Percentiles rank a stretch among this genome's conserved stretches.
phyloP scores from a whole-genome alignment of 495 filamentous ascomycete species.

The Filosporella fistucella region DNA sequence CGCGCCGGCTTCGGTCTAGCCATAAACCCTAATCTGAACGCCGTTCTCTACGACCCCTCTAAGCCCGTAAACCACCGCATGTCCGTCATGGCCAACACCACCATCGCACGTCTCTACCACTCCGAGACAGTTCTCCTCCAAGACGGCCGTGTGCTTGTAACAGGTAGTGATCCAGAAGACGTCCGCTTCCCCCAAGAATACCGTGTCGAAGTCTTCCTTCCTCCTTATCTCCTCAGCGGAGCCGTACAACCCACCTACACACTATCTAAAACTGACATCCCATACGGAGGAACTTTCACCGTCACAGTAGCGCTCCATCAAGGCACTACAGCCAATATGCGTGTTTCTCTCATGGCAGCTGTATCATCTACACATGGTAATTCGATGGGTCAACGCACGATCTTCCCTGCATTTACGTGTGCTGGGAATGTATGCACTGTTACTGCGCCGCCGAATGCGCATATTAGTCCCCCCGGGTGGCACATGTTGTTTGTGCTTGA shows the following conservation, averaged over 20 bases:
- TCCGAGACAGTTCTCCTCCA: conserved; percentile 59
- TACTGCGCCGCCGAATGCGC: conserved; percentile 46
- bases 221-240: conserved; percentile 53
- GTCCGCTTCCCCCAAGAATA: conserved; percentile 48
- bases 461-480: conserved; percentile 55
- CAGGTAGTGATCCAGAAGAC: conserved; percentile 55
- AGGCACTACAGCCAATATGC: conserved; percentile 15
- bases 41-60: conserved; percentile 56
- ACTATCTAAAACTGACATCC: conserved; percentile 45
- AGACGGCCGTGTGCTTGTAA: conserved; percentile 61
- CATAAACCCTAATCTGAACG: conserved; percentile 51
- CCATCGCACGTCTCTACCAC: conserved; percentile 59
- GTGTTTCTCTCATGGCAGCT: conserved; percentile 49
- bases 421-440: conserved; percentile 43
- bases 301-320: conserved; percentile 31
- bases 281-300: conserved; percentile 31
- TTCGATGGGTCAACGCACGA: conserved; percentile 55
- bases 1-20: conserved; percentile 60
- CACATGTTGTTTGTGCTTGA: conserved; percentile 56
- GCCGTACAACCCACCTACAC: conserved; percentile 42
- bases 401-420: conserved; percentile 52
- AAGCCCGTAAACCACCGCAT: conserved; percentile 51
- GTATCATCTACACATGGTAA: conserved; percentile 59
- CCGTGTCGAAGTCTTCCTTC: conserved; percentile 60
- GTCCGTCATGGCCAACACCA: conserved; percentile 60